Conservation (phyloP, 2,329 filamentous ascomycete genomes). For the Westerdykella sp. region DNA sequence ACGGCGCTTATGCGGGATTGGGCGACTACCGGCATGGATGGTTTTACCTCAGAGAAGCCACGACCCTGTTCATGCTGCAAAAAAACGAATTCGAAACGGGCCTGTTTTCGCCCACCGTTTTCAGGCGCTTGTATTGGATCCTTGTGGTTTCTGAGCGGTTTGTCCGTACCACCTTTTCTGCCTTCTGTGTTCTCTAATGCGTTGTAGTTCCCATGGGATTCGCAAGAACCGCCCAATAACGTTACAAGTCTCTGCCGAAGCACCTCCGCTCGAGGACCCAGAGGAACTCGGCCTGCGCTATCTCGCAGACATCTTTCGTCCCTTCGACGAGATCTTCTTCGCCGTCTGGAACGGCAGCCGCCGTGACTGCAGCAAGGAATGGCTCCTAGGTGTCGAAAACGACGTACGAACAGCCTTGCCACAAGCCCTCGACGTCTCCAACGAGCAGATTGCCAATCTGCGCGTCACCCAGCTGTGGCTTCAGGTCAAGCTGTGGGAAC, state of each 20-base stretch:
- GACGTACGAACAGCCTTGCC: conserved; percentile 54
- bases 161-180: not conserved
- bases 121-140: conserved; percentile 20
- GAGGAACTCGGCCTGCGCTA: conserved; percentile 50
- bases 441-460: conserved; percentile 52
- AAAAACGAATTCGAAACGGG: conserved; percentile 6
- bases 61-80: conserved; percentile 50
- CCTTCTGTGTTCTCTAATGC: conserved; percentile 1
- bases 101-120: conserved; percentile 6
- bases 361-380: conserved; percentile 51
- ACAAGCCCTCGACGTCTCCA: conserved; percentile 46
- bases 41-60: conserved; percentile 72
- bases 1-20: conserved; percentile 63
- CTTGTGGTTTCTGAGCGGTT: conserved; percentile 24
- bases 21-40: conserved; percentile 71
- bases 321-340: conserved; percentile 60
- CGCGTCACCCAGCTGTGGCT: conserved; percentile 60
- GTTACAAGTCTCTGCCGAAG: conserved; percentile 61
- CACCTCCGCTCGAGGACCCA: conserved; percentile 59
- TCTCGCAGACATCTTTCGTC: conserved; percentile 57
- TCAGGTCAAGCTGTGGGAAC: conserved; percentile 58
- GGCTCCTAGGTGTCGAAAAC: conserved; percentile 55
- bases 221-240: conserved; percentile 64
- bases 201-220: conserved; percentile 60
- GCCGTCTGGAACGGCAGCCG: conserved; percentile 62